Evolutionary conservation across 192 early-diverging fungal species (phyloP).

Genomic region (Coemansia sp.): DNA sequence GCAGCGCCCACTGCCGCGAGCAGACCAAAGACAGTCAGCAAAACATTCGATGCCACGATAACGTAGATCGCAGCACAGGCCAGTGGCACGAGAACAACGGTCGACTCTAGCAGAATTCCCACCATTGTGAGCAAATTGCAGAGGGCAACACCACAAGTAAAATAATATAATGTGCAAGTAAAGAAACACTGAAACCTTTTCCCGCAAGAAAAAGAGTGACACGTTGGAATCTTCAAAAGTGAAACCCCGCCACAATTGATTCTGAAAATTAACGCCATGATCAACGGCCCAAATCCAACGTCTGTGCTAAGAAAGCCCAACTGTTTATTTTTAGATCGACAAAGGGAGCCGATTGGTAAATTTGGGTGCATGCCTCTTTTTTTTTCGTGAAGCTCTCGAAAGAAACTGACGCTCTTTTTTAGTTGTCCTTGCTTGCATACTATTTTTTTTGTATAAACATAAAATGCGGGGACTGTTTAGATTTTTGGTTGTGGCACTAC

Average conservation of each 20-base stretch:
- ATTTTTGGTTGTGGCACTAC: slow-evolving; percentile 24
- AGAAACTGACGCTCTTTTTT: no score
- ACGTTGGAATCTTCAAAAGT: no score
- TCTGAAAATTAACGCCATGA: no score
- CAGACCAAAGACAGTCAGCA: slow-evolving; percentile 19
- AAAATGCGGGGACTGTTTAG: slow-evolving; percentile 37
- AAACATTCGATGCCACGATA: slow-evolving; percentile 32
- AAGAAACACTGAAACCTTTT: no score
- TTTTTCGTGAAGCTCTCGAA: background rate
- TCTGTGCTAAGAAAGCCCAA: no score
- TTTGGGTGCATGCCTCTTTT: slow-evolving; percentile 1
- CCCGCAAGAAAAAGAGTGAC: no score
- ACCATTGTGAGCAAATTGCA: slow-evolving; percentile 19
- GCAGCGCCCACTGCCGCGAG: background rate
- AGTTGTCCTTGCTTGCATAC: slow-evolving; percentile 3
- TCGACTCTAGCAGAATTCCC: slow-evolving; percentile 51
- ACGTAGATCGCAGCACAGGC: slow-evolving; percentile 39
- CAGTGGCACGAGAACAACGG: slow-evolving; percentile 47
- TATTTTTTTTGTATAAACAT: background rate
- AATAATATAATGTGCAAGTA: no score
- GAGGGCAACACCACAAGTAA: no score
- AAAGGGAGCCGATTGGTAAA: background rate
- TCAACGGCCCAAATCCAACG: no score
- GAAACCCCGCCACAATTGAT: no score
- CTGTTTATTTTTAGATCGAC: slow-evolving; percentile 4